Base-by-base conservation (phyloP, 768 basidiomycete genomes). In the Mycena vulgaris region DNA sequence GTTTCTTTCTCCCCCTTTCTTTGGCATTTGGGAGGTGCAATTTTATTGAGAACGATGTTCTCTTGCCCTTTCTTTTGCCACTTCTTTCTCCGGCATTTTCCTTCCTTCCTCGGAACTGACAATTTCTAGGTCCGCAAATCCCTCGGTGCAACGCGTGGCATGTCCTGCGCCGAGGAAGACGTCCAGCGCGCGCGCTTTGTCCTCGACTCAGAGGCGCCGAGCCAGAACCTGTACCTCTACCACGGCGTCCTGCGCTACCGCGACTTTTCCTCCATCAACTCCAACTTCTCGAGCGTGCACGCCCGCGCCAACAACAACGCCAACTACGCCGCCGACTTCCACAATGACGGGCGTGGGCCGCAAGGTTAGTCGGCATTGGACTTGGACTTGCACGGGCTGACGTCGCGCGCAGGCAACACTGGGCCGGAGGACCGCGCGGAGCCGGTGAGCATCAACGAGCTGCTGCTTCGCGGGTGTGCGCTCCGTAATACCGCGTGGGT, bases 401-500 rank as follows among this genome's bases (percentile, higher is more conserved):
- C 27, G 55, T 5, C 23, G 7, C 9, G 2, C 14, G 9, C n/a
- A 65, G 69, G 57, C 5, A 17, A 19, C 39, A 17, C 8, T 17
- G 14, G 37, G 10, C 61, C 55, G 9, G 68, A 73, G 37, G 72
- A 73, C 27, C 72, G 72, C 40, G 64, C 59, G 25, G 93, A 94
- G 75, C 85, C 89, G 2, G 90, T 96, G 56, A 91, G 92, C 5
- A 97, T 98, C 84, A 98, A 97, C 79, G 96, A 98, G 79, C 84
- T 98, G 35, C 86, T 99, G 9, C 88, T 99, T 25, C 93, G 97
- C 71, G 97, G 97, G 1, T 97, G 96, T 78, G 88, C 94, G 0
- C 82, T 98, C 35, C 89, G 97, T 35, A 98, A 98, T 75, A 98
- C 96, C 0, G 79, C 89, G 35, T 98, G 97, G 97, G 88, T 96